These are phyloP conservation scores for Acanthamoeba polyphaga DNA, from an alignment of 208 protist genomes.

Conservation along the genomic window DNA sequence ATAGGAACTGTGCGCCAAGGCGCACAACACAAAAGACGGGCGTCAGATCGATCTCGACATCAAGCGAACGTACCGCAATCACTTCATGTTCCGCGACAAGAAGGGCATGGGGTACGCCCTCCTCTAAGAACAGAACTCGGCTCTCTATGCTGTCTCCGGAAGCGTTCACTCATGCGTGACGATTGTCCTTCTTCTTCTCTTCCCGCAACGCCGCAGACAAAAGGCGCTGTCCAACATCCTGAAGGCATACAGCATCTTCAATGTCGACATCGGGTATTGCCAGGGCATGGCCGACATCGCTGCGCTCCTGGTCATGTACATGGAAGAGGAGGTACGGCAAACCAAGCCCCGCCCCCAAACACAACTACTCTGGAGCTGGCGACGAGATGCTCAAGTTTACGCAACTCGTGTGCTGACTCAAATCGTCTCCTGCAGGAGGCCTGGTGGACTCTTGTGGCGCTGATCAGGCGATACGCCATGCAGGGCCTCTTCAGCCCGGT, in stretches of 20 bases:
- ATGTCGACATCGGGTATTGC: conserved; percentile 79
- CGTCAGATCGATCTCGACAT: conserved; percentile 44
- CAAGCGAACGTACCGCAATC: conserved; percentile 10
- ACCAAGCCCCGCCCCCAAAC: not conserved
- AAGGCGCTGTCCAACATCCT: conserved; percentile 32
- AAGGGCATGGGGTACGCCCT: not conserved
- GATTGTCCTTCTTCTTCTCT: not conserved
- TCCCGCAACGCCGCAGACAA: not conserved
- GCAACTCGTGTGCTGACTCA: not conserved
- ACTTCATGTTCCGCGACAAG: conserved; percentile 42
- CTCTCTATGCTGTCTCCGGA: not conserved
- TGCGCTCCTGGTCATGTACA: conserved; percentile 69
- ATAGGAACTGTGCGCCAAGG: not conserved
- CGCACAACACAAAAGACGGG: not conserved
- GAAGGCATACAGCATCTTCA: conserved; percentile 72
- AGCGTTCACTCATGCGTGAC: not conserved
- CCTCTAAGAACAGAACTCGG: not conserved
- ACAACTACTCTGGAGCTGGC: no score
- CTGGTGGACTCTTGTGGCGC: not conserved
- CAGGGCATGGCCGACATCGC: conserved; percentile 76
- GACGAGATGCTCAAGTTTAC: no score
- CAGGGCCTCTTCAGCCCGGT: not conserved
- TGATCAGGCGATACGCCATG: conserved; percentile 1
- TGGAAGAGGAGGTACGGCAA: conserved; percentile 48
- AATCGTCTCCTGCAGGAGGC: not conserved